Base-by-base conservation (phyloP, 371 early-diverging fungal genomes). In the Quaeritorhiza haematococci region DNA sequence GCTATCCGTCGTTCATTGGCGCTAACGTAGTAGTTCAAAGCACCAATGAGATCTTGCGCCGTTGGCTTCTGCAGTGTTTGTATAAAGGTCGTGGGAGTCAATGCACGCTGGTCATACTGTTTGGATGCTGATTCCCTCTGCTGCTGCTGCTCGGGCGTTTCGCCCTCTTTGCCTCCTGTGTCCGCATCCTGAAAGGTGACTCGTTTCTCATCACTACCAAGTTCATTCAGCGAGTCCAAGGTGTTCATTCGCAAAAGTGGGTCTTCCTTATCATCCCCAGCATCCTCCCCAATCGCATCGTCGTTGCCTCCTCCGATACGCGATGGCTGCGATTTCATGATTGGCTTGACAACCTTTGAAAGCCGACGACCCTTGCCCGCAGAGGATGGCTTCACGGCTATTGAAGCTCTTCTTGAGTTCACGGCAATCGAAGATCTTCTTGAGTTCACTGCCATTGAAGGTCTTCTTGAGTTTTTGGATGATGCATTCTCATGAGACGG, bases 11-110 rank as follows among this genome's bases (percentile, higher is more conserved):
- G 24, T 41, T 71, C 65, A 33, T 30, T 28, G 19, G 23, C 23
- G 1, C 55, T 35, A 3, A 61, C 61, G 56, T 48, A 66, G 53
- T 56, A 66, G 58, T 76, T 73, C 32, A 76, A 10, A 4, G 63
- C 70, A 24, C 45, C 46, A 5, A 72, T 49, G 42, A 66, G 68
- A 55, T 76, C 73, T 6, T 38, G 50, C 8, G 63, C 35, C 13
- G 42, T 28, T 15, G 74, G 74, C 38, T 69, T 69, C 51, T 69
- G 69, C 4, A 73, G 63, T n/a, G n/a, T n/a, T n/a, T n/a, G n/a
- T n/a, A n/a, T n/a, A n/a, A n/a, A n/a, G n/a, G n/a, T n/a, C n/a
- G n/a, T n/a, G n/a, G n/a, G n/a, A n/a, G n/a, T n/a, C n/a, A n/a
- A n/a, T n/a, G n/a, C n/a, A n/a, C n/a, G n/a, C n/a, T n/a, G n/a